Base-by-base conservation (phyloP, 1,139 yeast species). In the Suhomyces kunorum region DNA sequence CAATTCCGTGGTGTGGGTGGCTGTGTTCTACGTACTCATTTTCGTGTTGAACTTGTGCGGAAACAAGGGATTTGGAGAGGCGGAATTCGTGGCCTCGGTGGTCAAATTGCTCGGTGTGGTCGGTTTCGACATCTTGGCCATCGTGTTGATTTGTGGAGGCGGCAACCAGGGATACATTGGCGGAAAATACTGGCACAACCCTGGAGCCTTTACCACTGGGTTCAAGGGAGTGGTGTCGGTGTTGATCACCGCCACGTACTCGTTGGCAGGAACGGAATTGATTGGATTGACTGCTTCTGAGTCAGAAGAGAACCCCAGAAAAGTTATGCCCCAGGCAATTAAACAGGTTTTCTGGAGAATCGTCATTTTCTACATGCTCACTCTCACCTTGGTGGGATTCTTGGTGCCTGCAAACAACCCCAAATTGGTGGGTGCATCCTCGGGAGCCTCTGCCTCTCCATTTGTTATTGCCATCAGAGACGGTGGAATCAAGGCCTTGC, bases 71-170 rank as follows among this genome's bases (percentile, higher is more conserved):
- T 82, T 79, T 53, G 87, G 85, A 52, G 84, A 81, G 56, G 78
- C 83, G 28, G 88, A 83, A 61, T 81, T 83, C 47, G 55, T 78
- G 20, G 71, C 84, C 27, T 75, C 88, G 1, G 49, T 77, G 46
- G 64, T 81, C 50, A 84, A 84, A 56, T 71, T 84, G 23, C 44
- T 81, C 28, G 86, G 87, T 2, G 70, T 83, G 39, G 58, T 78
- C 27, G 90, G 88, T 15, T 85, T 78, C 63, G 76, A 81, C 52
- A 79, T 84, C 43, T 65, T 87, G 33, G 94, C 92, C 39, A 77
- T 84, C 48, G 77, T 81, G 6, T 65, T 83, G 39, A 71, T 78
- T 41, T 78, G 84, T 58, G 94, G 94, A 49, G 88, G 83, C 23
- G 79, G 81, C 23, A 59, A 66, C 28, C 71, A 76, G 40, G 81